Conservation (phyloP, 495 filamentous ascomycete genomes). For the Clohesyomyces aquaticus region DNA sequence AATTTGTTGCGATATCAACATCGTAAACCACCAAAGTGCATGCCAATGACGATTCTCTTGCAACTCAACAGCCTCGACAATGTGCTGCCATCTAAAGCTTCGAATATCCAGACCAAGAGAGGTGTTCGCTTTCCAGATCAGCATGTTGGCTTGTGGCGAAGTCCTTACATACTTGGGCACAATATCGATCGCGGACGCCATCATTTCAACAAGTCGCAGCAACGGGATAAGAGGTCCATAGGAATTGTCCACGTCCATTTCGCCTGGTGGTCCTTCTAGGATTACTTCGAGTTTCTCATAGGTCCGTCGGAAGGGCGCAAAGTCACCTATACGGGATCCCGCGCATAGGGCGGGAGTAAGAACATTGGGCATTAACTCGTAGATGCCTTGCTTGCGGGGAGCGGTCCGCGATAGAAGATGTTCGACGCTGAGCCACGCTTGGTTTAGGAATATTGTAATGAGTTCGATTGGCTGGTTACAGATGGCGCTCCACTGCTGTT, state of each 20-base stretch:
- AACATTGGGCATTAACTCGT: no score
- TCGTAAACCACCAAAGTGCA: constrained; percentile 17
- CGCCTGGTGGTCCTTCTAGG: not conserved
- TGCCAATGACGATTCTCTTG: constrained; percentile 12
- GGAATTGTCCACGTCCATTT: not conserved
- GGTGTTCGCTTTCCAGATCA: constrained; percentile 24
- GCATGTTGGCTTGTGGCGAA: not conserved
- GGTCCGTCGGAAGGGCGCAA: constrained; percentile 4
- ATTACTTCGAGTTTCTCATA: not conserved
- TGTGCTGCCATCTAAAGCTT: constrained; percentile 6
- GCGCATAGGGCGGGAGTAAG: no score
- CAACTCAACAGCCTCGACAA: constrained; percentile 16
- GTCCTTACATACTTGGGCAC: not conserved
- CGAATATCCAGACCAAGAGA: not conserved
- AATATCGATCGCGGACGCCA: not conserved
- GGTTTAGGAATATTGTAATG: no score
- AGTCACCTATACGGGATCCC: no score
- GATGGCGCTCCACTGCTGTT: no score
- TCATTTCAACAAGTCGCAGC: constrained; percentile 13
- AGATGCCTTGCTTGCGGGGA: no score
- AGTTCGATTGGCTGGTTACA: no score
- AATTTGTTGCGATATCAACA: constrained; percentile 23
- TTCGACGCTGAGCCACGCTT: no score
- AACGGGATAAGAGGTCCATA: constrained; percentile 9
- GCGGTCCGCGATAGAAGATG: no score